These are phyloP conservation scores for Epichloe gansuensis DNA, from an alignment of 2,329 filamentous ascomycete genomes.

Conservation along the genomic window DNA sequence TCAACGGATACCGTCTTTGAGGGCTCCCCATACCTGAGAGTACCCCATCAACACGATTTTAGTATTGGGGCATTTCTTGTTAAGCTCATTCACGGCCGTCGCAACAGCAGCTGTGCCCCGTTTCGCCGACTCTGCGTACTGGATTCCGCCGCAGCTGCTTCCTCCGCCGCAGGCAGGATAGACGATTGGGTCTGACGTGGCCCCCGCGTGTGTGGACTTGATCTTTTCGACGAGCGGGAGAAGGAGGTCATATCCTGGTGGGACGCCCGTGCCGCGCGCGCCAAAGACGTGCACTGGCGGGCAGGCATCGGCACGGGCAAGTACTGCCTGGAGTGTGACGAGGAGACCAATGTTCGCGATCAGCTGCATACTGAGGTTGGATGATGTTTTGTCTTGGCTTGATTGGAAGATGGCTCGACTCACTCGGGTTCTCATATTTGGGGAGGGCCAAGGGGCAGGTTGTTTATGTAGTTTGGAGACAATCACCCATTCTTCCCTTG, in stretches of 20 bases:
- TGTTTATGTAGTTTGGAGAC: too few species aligned
- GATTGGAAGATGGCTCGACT: too few species aligned
- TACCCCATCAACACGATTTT: conserved; percentile 51
- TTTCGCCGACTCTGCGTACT: conserved; percentile 43
- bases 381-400: too few species aligned
- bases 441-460: too few species aligned
- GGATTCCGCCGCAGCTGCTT: conserved; percentile 41
- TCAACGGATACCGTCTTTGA: too few species aligned
- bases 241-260: conserved; percentile 39
- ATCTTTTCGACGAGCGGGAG: conserved; percentile 38
- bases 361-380: not conserved
- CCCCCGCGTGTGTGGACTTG: conserved; percentile 32
- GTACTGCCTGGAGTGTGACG: not conserved
- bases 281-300: conserved; percentile 30
- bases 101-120: not conserved
- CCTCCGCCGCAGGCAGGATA: conserved; percentile 55
- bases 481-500: too few species aligned
- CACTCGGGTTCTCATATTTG: too few species aligned
- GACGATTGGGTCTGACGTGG: conserved; percentile 41
- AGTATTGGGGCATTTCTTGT: conserved; percentile 42
- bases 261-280: conserved; percentile 35
- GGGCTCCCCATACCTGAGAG: conserved; percentile 35
- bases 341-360: not conserved
- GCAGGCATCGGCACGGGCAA: not conserved
- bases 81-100: conserved; percentile 39